Conservation (phyloP, 805 yeast genomes). For the Myxozyma mucilagina region DNA sequence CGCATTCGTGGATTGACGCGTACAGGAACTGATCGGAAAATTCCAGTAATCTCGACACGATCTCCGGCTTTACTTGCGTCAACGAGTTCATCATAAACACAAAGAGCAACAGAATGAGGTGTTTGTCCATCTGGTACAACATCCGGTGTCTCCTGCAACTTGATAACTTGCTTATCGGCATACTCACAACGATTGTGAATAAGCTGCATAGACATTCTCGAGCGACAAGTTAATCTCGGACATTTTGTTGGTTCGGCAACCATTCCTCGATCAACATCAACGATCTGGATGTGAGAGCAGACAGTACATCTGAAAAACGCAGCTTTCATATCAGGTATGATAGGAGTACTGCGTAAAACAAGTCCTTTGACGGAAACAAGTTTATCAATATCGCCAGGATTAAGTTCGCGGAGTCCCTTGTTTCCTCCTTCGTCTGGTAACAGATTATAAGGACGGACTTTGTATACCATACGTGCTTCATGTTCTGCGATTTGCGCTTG, state of each 20-base stretch:
- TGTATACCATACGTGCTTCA: slow-evolving; percentile 51
- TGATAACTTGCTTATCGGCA: slow-evolving; percentile 93
- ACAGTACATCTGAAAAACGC: slow-evolving; percentile 95
- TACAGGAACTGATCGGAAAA: slow-evolving; percentile 89
- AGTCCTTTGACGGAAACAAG: slow-evolving; percentile 88
- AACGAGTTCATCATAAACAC: slow-evolving; percentile 94
- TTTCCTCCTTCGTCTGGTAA: slow-evolving; percentile 47
- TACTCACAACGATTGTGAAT: slow-evolving; percentile 90
- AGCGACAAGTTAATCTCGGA: slow-evolving; percentile 84
- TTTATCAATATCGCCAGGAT: slow-evolving; percentile 93
- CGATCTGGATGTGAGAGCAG: slow-evolving; percentile 88
- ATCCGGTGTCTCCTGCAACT: slow-evolving; percentile 94
- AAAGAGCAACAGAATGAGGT: slow-evolving; percentile 90
- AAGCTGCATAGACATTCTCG: slow-evolving; percentile 81
- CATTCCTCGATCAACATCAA: slow-evolving; percentile 91
- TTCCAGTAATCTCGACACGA: slow-evolving; percentile 91
- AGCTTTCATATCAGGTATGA: slow-evolving; percentile 96
- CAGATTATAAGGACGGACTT: slow-evolving; percentile 86
- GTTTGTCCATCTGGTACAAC: slow-evolving; percentile 97
- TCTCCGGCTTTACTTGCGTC: slow-evolving; percentile 97
- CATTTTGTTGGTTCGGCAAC: slow-evolving; percentile 91
- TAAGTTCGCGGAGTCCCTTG: slow-evolving; percentile 86
- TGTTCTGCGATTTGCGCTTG: slow-evolving; percentile 31
- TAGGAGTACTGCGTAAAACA: slow-evolving; percentile 81
- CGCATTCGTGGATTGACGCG: slow-evolving; percentile 83